Evolutionary conservation across 1,284 basidiomycete genomes (phyloP).

Genomic region (Taiwanofungus camphoratus): DNA sequence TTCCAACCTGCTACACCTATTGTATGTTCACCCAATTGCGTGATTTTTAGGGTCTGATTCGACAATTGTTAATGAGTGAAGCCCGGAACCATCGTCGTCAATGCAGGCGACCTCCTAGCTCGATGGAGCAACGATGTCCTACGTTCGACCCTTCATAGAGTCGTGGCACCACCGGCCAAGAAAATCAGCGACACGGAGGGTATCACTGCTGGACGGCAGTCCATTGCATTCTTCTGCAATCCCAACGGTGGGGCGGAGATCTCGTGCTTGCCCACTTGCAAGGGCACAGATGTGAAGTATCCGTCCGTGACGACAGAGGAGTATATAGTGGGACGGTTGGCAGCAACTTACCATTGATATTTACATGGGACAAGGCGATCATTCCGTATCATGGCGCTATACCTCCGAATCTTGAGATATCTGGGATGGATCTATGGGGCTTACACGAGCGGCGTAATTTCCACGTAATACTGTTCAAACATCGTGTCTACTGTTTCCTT

Average conservation of each 20-base stretch:
- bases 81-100: conserved; percentile 78
- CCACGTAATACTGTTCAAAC: too few relatives aligned
- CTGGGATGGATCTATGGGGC: too few relatives aligned
- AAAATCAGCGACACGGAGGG: conserved; percentile 43
- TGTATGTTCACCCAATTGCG: conserved; percentile 36
- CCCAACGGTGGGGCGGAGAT: conserved; percentile 71
- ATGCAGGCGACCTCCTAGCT: conserved; percentile 77
- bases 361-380: too few relatives aligned
- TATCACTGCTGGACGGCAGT: conserved; percentile 65
- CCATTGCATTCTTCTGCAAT: conserved; percentile 86
- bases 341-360: conserved; percentile 44
- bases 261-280: conserved; percentile 68
- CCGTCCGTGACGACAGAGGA: conserved; percentile 63
- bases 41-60: not conserved
- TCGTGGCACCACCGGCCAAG: conserved; percentile 63
- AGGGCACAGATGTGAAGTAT: conserved; percentile 49
- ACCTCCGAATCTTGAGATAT: too few relatives aligned
- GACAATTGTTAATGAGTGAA: conserved; percentile 25
- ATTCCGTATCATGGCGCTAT: too few relatives aligned
- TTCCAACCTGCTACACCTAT: conserved; percentile 74
- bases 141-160: conserved; percentile 75
- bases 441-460: too few relatives aligned
- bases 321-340: conserved; percentile 71
- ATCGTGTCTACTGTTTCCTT: too few relatives aligned
- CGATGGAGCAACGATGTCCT: conserved; percentile 83